phyloP scores from a whole-genome alignment of 2,329 filamentous ascomycete species.

The Coniochaeta sp. region DNA sequence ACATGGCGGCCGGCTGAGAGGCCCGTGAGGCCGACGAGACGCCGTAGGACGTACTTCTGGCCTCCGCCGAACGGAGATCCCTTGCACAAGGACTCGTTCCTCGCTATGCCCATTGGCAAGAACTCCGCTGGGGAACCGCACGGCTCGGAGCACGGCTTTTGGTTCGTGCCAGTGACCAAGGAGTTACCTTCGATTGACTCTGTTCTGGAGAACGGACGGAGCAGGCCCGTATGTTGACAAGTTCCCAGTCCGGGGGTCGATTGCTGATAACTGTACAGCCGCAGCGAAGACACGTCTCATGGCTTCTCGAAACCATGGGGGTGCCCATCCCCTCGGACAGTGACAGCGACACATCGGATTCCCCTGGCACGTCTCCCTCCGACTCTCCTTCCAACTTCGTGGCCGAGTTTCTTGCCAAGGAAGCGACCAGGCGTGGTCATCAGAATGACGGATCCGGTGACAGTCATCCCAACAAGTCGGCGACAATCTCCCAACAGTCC shows the following conservation, averaged over 20 bases:
- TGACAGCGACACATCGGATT: neutral
- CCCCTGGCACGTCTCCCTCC: neutral
- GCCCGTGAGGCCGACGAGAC: neutral
- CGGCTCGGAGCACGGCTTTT: neutral
- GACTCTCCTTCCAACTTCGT: no score
- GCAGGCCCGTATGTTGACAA: neutral
- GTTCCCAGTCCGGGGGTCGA: no score
- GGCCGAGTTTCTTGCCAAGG: neutral
- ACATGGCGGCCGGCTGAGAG: neutral
- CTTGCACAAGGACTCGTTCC: neutral
- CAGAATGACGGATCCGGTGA: neutral
- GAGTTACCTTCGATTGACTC: neutral
- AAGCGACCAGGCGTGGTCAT: no score
- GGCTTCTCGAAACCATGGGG: constrained; percentile 2
- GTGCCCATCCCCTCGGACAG: neutral
- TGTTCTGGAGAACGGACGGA: neutral
- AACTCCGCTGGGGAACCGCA: neutral
- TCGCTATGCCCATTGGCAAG: neutral
- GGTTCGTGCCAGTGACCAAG: neutral
- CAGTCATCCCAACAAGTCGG: no score
- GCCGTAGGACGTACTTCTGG: neutral
- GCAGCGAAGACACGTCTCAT: neutral
- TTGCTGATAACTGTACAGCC: neutral
- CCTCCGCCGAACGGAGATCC: neutral
- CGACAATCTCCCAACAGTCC: neutral